Evolutionary conservation across 108 stramenopile genomes (phyloP).

Genomic region (Conticribra weissflogii): DNA sequence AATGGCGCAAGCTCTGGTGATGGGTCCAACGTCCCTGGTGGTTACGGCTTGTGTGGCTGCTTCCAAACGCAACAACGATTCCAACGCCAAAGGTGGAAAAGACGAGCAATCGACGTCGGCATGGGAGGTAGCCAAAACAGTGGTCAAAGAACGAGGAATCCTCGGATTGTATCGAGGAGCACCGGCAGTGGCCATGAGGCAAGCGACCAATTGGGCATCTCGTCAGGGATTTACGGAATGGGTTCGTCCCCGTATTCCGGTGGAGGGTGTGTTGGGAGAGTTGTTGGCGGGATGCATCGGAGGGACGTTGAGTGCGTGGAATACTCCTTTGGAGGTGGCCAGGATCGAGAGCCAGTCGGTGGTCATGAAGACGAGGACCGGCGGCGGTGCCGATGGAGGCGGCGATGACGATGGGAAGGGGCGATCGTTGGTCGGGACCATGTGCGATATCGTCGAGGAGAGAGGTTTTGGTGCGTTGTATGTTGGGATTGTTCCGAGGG

Average conservation of each 20-base stretch:
- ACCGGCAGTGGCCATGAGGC: constrained; percentile 28
- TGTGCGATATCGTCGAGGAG: constrained; percentile 31
- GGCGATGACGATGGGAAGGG: neutral
- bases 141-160: constrained; percentile 17
- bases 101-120: constrained; percentile 24
- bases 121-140: constrained; percentile 13
- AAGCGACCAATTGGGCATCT: constrained; percentile 43
- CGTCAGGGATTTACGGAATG: constrained; percentile 40
- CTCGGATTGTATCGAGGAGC: constrained; percentile 34
- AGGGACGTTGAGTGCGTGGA: constrained; percentile 35
- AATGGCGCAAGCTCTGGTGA: constrained; percentile 27
- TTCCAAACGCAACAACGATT: constrained; percentile 4
- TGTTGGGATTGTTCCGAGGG: constrained; percentile 29
- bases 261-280: constrained; percentile 28
- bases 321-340: constrained; percentile 43
- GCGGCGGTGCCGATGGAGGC: neutral
- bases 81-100: too few species aligned
- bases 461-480: constrained; percentile 28
- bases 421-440: constrained; percentile 20
- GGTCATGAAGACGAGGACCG: neutral
- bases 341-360: constrained; percentile 31
- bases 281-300: constrained; percentile 34
- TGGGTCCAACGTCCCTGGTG: constrained; percentile 35
- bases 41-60: constrained; percentile 38
- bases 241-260: constrained; percentile 21